These are phyloP conservation scores for Purshia tridentata DNA, from an alignment of 306 rosid species.

Conservation along the genomic window DNA sequence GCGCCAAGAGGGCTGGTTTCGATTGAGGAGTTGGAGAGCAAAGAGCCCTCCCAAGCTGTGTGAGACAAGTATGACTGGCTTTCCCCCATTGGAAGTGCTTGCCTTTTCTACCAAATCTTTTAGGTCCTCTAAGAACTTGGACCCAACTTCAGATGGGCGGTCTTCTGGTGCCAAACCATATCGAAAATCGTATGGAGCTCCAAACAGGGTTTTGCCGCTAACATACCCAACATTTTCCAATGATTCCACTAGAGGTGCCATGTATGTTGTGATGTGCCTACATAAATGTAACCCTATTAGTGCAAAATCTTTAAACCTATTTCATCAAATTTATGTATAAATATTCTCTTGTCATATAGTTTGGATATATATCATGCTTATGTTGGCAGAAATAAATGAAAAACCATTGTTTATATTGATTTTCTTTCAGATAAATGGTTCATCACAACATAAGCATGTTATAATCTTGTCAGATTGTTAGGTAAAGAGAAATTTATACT, in stretches of 20 bases:
- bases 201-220: slow-evolving; percentile 62
- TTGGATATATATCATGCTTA: too few species aligned
- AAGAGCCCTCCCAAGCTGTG: slow-evolving; percentile 86
- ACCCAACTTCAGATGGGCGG: slow-evolving; percentile 65
- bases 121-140: slow-evolving; percentile 72
- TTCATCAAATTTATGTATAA: too few species aligned
- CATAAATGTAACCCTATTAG: not conserved
- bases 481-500: too few species aligned
- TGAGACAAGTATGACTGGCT: slow-evolving; percentile 65
- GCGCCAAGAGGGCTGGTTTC: slow-evolving; percentile 67
- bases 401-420: too few species aligned
- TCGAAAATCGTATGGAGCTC: slow-evolving; percentile 92
- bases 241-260: slow-evolving; percentile 67
- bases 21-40: slow-evolving; percentile 64
- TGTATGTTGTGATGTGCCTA: slow-evolving; percentile 64
- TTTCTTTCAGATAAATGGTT: too few species aligned
- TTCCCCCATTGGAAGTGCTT: slow-evolving; percentile 64
- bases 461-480: too few species aligned
- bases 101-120: slow-evolving; percentile 65
- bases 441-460: too few species aligned
- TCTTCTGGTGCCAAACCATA: slow-evolving; percentile 79
- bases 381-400: too few species aligned
- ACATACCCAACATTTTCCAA: slow-evolving; percentile 61
- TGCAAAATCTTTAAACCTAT: not conserved
- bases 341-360: too few species aligned